Percentiles rank a stretch among this genome's conserved stretches.
Evolutionary conservation across 192 early-diverging fungal genomes (phyloP).

Genomic region (Mortierella claussenii): DNA sequence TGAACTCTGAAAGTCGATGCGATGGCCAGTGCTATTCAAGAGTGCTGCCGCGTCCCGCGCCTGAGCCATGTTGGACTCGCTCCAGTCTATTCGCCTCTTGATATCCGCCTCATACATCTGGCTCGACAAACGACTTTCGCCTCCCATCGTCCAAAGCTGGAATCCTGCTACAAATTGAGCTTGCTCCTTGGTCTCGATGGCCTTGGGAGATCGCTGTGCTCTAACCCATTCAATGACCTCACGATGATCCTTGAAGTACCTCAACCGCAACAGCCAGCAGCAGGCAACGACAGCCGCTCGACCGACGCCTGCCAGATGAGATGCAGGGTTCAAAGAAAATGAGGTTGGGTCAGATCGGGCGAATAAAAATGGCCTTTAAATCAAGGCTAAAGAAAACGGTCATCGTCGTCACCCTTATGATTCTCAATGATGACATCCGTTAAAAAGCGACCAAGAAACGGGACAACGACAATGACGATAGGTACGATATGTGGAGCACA

Average conservation of each 20-base stretch:
- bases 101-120: slow-evolving; percentile 21
- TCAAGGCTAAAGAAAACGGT: background rate
- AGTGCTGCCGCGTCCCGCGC: slow-evolving; percentile 19
- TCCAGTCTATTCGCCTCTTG: slow-evolving; percentile 34
- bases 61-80: slow-evolving; percentile 30
- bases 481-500: background rate
- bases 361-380: background rate
- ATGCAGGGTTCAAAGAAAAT: slow-evolving; percentile 6
- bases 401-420: background rate
- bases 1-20: background rate
- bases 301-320: slow-evolving; percentile 65
- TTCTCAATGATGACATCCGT: no score
- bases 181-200: slow-evolving; percentile 78
- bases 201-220: slow-evolving; percentile 69
- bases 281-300: slow-evolving; percentile 82
- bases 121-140: slow-evolving; percentile 6
- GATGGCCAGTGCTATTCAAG: slow-evolving; percentile 5
- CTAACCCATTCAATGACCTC: slow-evolving; percentile 69
- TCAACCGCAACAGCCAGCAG: slow-evolving; percentile 72
- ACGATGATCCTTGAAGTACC: slow-evolving; percentile 59
- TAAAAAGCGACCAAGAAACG: no score
- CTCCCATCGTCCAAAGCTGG: slow-evolving; percentile 29
- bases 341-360: background rate
- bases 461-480: slow-evolving; percentile 9
- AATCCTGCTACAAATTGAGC: slow-evolving; percentile 51